These are phyloP conservation scores for Scytalidium sp. DNA, from an alignment of 2,329 filamentous ascomycete species.

Conservation along the genomic window DNA sequence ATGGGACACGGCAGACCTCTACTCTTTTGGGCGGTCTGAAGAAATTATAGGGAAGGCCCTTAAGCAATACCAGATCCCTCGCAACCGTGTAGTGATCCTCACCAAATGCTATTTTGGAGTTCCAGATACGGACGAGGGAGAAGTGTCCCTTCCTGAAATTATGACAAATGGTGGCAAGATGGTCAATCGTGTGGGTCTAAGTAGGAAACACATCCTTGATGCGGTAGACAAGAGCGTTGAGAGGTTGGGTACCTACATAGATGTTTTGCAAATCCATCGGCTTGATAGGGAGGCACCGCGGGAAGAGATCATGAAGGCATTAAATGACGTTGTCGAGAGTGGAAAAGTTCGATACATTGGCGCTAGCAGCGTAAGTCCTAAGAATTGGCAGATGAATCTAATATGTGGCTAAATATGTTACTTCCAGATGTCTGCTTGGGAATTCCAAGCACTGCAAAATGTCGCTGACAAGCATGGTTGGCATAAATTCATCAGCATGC, in stretches of 20 bases:
- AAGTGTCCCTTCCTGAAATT: constrained; percentile 53
- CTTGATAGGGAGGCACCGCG: constrained; percentile 45
- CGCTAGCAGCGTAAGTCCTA: constrained; percentile 29
- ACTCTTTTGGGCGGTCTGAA: constrained; percentile 55
- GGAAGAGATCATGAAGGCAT: constrained; percentile 57
- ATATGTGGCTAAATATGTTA: constrained; percentile 26
- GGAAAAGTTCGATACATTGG: constrained; percentile 52
- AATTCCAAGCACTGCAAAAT: constrained; percentile 53
- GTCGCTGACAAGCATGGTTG: constrained; percentile 54
- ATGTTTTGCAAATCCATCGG: constrained; percentile 56
- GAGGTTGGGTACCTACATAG: constrained; percentile 43
- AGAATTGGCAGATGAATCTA: too few relatives aligned
- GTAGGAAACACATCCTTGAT: constrained; percentile 60
- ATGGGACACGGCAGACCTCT: constrained; percentile 38
- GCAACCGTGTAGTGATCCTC: constrained; percentile 59
- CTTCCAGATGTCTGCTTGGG: constrained; percentile 48
- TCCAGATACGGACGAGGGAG: neutral
- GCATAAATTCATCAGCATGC: constrained; percentile 61
- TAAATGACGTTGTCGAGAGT: constrained; percentile 52
- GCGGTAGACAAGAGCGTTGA: constrained; percentile 56
- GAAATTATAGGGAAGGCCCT: constrained; percentile 63
- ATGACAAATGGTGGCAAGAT: constrained; percentile 47
- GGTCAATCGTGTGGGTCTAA: constrained; percentile 49
- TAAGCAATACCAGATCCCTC: constrained; percentile 60
- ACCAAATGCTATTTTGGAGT: constrained; percentile 55